Evolutionary conservation across 257 asterid genomes (phyloP).

Genomic region (Nicotiana tomentosiformis): DNA sequence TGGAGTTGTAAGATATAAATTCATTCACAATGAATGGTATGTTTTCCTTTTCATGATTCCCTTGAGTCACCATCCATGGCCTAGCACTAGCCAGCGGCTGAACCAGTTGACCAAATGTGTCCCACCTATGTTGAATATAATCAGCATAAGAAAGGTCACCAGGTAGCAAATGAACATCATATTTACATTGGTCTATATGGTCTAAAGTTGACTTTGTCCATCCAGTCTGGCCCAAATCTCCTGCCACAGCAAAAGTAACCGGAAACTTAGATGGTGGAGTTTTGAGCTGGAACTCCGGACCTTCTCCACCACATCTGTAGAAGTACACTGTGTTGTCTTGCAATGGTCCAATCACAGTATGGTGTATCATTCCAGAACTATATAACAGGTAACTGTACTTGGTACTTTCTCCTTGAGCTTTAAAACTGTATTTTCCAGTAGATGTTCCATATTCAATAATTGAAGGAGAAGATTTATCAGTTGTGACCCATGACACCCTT

Average conservation of each 20-base stretch:
- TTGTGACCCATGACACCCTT: slow-evolving; percentile 70
- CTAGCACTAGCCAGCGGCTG: slow-evolving; percentile 92
- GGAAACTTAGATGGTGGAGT: slow-evolving; percentile 92
- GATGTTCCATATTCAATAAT: slow-evolving; percentile 74
- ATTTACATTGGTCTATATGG: slow-evolving; percentile 54
- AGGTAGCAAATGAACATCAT: slow-evolving; percentile 80
- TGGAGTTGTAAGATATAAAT: slow-evolving; percentile 69
- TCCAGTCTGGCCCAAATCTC: slow-evolving; percentile 94
- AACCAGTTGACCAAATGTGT: slow-evolving; percentile 85
- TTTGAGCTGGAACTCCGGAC: slow-evolving; percentile 70
- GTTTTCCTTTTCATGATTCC: slow-evolving; percentile 82
- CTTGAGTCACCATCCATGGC: slow-evolving; percentile 99
- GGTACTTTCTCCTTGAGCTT: slow-evolving; percentile 57
- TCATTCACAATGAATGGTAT: slow-evolving; percentile 46
- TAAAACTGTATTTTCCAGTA: slow-evolving; percentile 42
- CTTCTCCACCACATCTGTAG: slow-evolving; percentile 79
- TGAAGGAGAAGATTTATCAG: slow-evolving; percentile 46
- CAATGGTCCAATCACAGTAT: slow-evolving; percentile 81
- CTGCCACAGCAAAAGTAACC: slow-evolving; percentile 75
- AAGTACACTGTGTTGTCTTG: slow-evolving; percentile 49
- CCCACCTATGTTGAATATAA: slow-evolving; percentile 77
- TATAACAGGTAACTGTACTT: slow-evolving; percentile 58
- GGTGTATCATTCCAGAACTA: slow-evolving; percentile 75
- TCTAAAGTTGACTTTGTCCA: slow-evolving; percentile 88
- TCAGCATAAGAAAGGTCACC: slow-evolving; percentile 97